Evolutionary conservation across 805 yeast genomes (phyloP).

Genomic region (Soucietia sequanensis): DNA sequence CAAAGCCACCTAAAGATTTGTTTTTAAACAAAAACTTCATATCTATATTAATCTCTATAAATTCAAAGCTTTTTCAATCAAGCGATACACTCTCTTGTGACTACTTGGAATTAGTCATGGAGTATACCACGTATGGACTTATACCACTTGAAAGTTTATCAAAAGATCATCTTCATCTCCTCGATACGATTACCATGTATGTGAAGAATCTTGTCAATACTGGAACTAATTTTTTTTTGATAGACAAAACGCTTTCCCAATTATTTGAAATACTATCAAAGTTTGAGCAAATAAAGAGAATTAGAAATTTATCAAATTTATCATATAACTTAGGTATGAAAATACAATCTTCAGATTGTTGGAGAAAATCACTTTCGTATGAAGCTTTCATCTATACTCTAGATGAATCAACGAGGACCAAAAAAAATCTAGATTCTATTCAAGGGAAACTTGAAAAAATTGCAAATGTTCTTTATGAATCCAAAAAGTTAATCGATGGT

Average conservation of each 20-base stretch:
- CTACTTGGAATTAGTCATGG: neutral
- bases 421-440: slow-evolving; percentile 13
- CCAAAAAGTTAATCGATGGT: too few species aligned
- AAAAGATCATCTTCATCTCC: slow-evolving; percentile 4
- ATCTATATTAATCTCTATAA: neutral
- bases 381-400: slow-evolving; percentile 23
- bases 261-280: slow-evolving; percentile 13
- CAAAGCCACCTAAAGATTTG: slow-evolving; percentile 1
- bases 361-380: slow-evolving; percentile 24
- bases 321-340: slow-evolving; percentile 40
- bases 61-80: slow-evolving; percentile 3
- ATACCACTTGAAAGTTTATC: neutral
- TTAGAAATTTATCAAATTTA: slow-evolving; percentile 47
- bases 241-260: slow-evolving; percentile 3
- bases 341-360: slow-evolving; percentile 4
- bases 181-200: slow-evolving; percentile 5
- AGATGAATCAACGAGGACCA: slow-evolving; percentile 2
- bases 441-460: slow-evolving; percentile 33
- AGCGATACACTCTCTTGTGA: neutral
- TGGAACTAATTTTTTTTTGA: neutral
- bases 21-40: neutral
- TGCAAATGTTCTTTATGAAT: slow-evolving; percentile 23
- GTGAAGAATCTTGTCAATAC: slow-evolving; percentile 3
- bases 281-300: slow-evolving; percentile 35
- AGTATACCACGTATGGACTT: neutral